phyloP scores from a whole-genome alignment of 78 protist species.

The Planoprotostelium fungivorum region DNA sequence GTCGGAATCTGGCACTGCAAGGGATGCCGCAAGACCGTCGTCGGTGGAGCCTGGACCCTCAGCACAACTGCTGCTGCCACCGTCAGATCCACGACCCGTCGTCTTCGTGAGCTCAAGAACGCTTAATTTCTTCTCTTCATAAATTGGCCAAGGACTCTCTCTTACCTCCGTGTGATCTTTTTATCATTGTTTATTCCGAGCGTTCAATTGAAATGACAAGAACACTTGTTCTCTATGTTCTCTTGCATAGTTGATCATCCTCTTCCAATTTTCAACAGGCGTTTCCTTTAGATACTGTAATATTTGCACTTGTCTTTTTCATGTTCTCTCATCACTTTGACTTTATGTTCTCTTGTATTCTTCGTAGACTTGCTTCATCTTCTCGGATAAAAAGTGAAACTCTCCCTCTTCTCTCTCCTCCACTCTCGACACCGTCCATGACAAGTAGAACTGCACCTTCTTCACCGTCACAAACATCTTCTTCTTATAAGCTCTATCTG shows the following conservation, averaged over 20 bases:
- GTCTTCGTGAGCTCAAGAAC: slow-evolving; percentile 86
- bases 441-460: background rate
- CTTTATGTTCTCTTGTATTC: too few relatives aligned
- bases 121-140: slow-evolving; percentile 27
- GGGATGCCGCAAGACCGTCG: slow-evolving; percentile 80
- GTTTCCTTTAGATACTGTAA: background rate
- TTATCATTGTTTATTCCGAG: too few relatives aligned
- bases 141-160: background rate
- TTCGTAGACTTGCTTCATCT: too few relatives aligned
- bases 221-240: too few relatives aligned
- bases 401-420: too few relatives aligned
- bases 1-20: slow-evolving; percentile 99
- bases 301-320: too few relatives aligned
- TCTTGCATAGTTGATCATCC: background rate
- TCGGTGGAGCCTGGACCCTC: slow-evolving; percentile 97
- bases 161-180: background rate
- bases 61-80: slow-evolving; percentile 91
- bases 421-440: too few relatives aligned
- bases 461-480: background rate
- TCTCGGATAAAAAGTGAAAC: too few relatives aligned
- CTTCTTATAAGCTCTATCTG: background rate
- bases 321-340: background rate
- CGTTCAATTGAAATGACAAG: too few relatives aligned
- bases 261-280: background rate
- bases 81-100: slow-evolving; percentile 91